Conservation (phyloP, 768 basidiomycete genomes). For the Rhizopogon salebrosus region DNA sequence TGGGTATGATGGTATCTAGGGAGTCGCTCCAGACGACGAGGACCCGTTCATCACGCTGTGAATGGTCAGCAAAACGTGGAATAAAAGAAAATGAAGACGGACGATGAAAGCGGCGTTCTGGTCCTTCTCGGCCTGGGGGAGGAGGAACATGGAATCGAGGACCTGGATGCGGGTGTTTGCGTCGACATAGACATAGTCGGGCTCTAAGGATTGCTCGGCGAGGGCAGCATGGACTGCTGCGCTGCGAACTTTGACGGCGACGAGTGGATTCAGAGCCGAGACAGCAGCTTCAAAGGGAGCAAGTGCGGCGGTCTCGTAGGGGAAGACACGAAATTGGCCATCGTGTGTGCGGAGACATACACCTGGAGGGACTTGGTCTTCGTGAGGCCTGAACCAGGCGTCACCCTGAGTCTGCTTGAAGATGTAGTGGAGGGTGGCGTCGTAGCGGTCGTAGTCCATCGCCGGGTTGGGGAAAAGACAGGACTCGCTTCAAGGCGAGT, state of each 20-base stretch:
- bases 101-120: conserved; percentile 65
- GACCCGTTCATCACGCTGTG: conserved; percentile 74
- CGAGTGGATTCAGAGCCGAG: conserved; percentile 47
- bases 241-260: conserved; percentile 48
- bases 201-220: conserved; percentile 28
- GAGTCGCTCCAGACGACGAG: conserved; percentile 83
- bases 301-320: conserved; percentile 47
- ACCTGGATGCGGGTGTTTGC: conserved; percentile 74
- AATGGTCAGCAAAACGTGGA: neutral
- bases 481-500: no score
- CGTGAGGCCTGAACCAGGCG: conserved; percentile 50
- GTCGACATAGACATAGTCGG: conserved; percentile 40
- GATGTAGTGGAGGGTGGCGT: conserved; percentile 22
- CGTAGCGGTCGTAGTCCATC: conserved; percentile 32
- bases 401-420: conserved; percentile 37
- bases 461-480: neutral
- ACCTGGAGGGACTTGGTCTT: conserved; percentile 40
- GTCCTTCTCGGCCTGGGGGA: conserved; percentile 47
- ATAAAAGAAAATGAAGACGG: conserved; percentile 23
- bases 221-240: conserved; percentile 49
- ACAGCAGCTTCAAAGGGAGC: conserved; percentile 53
- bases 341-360: conserved; percentile 46
- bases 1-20: conserved; percentile 64
- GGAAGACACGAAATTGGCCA: conserved; percentile 49
- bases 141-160: conserved; percentile 69